phyloP scores from a whole-genome alignment of 225 moss, liverwort and hornwort species.

The Anthoceros angustus region DNA sequence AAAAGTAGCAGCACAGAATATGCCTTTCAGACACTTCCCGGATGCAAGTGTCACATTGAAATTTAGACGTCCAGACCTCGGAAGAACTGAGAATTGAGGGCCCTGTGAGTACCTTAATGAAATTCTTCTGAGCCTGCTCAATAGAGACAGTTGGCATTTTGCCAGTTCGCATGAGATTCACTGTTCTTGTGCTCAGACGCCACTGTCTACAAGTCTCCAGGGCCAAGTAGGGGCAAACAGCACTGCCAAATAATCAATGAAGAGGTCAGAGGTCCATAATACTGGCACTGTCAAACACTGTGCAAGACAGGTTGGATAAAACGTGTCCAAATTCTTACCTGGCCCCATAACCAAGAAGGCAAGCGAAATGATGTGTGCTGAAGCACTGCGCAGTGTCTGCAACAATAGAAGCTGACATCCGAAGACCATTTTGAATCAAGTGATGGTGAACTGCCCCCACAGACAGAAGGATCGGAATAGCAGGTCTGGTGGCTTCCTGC shows the following conservation, averaged over 20 bases:
- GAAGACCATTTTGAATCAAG: conserved; percentile 79
- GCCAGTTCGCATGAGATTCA: conserved; percentile 56
- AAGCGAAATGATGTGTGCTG: conserved; percentile 96
- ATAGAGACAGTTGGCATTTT: conserved; percentile 52
- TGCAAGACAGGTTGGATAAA: neutral
- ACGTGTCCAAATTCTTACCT: conserved; percentile 23
- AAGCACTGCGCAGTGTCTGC: conserved; percentile 87
- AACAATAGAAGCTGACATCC: conserved; percentile 71
- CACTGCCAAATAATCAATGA: conserved; percentile 24
- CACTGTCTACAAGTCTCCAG: conserved; percentile 90
- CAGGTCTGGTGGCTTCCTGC: conserved; percentile 62
- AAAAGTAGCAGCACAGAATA: conserved; percentile 5
- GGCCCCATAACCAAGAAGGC: conserved; percentile 85
- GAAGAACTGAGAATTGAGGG: neutral
- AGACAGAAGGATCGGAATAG: conserved; percentile 73
- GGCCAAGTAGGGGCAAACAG: conserved; percentile 85
- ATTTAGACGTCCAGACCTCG: neutral
- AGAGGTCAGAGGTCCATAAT: neutral
- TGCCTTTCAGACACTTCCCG: neutral
- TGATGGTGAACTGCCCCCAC: conserved; percentile 98
- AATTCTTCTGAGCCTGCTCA: conserved; percentile 75
- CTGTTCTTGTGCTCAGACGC: conserved; percentile 70
- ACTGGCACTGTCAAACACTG: neutral
- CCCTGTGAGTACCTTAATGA: conserved; percentile 34
- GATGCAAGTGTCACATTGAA: neutral